Evolutionary conservation across 768 basidiomycete genomes (phyloP).

Genomic region (Xanthoconium stramineum): DNA sequence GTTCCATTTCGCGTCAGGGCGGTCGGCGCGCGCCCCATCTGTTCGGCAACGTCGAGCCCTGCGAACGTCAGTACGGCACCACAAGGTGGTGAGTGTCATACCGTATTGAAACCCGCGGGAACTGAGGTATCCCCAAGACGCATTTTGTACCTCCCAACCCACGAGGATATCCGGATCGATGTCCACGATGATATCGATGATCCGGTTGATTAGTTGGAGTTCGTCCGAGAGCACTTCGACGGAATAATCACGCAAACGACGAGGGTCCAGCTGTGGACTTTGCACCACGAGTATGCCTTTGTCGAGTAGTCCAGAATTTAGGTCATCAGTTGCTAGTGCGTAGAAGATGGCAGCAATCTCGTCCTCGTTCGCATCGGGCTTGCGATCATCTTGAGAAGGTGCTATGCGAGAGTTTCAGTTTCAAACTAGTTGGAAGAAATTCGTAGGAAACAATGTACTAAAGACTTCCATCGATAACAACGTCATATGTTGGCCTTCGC

Average conservation of each 20-base stretch:
- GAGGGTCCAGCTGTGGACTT: slow-evolving; percentile 35
- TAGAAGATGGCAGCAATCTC: slow-evolving; percentile 71
- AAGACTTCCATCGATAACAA: slow-evolving; percentile 83
- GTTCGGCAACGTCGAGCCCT: slow-evolving; percentile 73
- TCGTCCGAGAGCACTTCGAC: slow-evolving; percentile 63
- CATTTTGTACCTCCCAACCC: slow-evolving; percentile 88
- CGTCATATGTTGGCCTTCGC: slow-evolving; percentile 73
- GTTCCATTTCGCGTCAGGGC: slow-evolving; percentile 30
- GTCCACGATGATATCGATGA: slow-evolving; percentile 69
- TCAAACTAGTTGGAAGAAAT: neutral
- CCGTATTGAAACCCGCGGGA: slow-evolving; percentile 61
- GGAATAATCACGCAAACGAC: slow-evolving; percentile 41
- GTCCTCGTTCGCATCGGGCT: slow-evolving; percentile 59
- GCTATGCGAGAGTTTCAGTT: slow-evolving; percentile 36
- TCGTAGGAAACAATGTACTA: slow-evolving; percentile 47
- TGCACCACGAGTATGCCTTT: slow-evolving; percentile 57
- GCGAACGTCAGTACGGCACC: slow-evolving; percentile 2
- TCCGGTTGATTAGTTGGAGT: slow-evolving; percentile 72
- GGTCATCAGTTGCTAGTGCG: slow-evolving; percentile 51
- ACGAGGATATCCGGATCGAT: slow-evolving; percentile 89
- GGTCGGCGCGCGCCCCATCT: slow-evolving; percentile 73
- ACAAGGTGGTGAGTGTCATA: slow-evolving; percentile 22
- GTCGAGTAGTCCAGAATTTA: slow-evolving; percentile 26
- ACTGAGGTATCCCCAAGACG: slow-evolving; percentile 88
- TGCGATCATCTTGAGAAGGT: slow-evolving; percentile 52